Evolutionary conservation across 2,329 filamentous ascomycete species (phyloP).

Genomic region (Talaromyces sp.): DNA sequence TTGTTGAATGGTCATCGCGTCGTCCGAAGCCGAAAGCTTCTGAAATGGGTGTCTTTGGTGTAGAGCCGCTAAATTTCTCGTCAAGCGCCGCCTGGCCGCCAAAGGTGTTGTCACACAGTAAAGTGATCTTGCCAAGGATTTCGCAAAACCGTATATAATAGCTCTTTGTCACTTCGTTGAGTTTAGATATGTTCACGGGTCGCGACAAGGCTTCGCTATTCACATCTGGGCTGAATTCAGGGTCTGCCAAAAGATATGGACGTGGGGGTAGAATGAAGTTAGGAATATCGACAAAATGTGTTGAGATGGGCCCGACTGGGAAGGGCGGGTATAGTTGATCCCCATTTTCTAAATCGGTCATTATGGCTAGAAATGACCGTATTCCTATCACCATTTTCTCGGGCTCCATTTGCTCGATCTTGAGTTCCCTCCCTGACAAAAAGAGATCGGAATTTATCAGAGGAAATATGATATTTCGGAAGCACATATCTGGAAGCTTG

Average conservation of each 20-base stretch:
- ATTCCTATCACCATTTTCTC: slow-evolving; percentile 98
- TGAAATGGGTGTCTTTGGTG: slow-evolving; percentile 89
- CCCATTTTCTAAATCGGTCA: slow-evolving; percentile 84
- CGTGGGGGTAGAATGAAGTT: slow-evolving; percentile 30
- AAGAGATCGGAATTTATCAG: slow-evolving; percentile 92
- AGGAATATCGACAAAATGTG: slow-evolving; percentile 30
- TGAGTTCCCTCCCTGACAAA: slow-evolving; percentile 67
- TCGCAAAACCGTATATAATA: slow-evolving; percentile 91
- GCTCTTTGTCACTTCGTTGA: slow-evolving; percentile 73
- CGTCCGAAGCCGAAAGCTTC: slow-evolving; percentile 89
- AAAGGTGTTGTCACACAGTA: slow-evolving; percentile 95
- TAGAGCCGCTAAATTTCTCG: slow-evolving; percentile 83
- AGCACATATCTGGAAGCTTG: slow-evolving; percentile 89
- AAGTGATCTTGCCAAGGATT: slow-evolving; percentile 89
- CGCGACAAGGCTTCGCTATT: slow-evolving; percentile 30
- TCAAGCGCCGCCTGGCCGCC: slow-evolving; percentile 92
- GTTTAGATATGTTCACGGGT: slow-evolving; percentile 54
- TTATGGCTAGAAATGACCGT: slow-evolving; percentile 84
- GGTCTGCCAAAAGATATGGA: slow-evolving; percentile 32
- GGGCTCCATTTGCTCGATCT: slow-evolving; percentile 87
- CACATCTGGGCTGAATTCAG: slow-evolving; percentile 22
- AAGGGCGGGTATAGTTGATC: slow-evolving; percentile 76
- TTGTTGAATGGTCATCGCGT: slow-evolving; percentile 69
- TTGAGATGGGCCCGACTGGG: slow-evolving; percentile 56
- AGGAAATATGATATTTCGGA: slow-evolving; percentile 87